phyloP scores from a whole-genome alignment of 2,329 filamentous ascomycete genomes.

The Penicillium sp. region DNA sequence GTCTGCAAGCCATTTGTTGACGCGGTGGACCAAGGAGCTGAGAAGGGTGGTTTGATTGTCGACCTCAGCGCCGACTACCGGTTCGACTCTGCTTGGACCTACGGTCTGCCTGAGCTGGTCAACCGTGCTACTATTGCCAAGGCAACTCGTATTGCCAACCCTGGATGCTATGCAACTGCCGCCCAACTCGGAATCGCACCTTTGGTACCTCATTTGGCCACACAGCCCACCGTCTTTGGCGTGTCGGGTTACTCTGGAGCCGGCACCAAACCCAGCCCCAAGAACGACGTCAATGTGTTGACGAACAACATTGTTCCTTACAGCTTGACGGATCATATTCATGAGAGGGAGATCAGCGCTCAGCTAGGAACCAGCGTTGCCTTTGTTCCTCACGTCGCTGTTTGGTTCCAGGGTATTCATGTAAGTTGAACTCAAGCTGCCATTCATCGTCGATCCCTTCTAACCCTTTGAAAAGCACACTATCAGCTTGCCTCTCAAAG shows the following conservation, averaged over 20 bases:
- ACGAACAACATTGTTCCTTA: constrained; percentile 88
- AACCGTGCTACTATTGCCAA: constrained; percentile 71
- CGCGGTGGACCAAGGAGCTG: constrained; percentile 69
- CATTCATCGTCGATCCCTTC: background rate
- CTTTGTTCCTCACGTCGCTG: constrained; percentile 92
- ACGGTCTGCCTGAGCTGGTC: constrained; percentile 82
- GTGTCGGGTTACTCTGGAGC: constrained; percentile 93
- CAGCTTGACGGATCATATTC: constrained; percentile 87
- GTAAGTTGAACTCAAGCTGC: constrained; percentile 31
- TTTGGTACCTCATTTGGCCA: constrained; percentile 71
- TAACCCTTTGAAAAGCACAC: constrained; percentile 56
- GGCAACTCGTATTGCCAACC: constrained; percentile 81
- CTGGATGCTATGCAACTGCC: constrained; percentile 92
- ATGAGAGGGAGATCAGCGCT: constrained; percentile 81
- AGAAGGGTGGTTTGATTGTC: constrained; percentile 71
- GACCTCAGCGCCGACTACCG: constrained; percentile 97
- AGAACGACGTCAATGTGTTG: constrained; percentile 83
- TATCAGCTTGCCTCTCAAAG: constrained; percentile 80
- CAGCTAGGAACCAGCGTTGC: constrained; percentile 72
- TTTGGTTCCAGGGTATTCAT: constrained; percentile 94
- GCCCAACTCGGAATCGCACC: constrained; percentile 87
- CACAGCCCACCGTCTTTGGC: constrained; percentile 79
- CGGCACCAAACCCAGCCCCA: constrained; percentile 87
- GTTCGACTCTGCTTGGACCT: constrained; percentile 81
- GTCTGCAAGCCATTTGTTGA: constrained; percentile 93